Evolutionary conservation across 1,139 yeast genomes (phyloP).

Genomic region (Yamadazyma dushanensis): DNA sequence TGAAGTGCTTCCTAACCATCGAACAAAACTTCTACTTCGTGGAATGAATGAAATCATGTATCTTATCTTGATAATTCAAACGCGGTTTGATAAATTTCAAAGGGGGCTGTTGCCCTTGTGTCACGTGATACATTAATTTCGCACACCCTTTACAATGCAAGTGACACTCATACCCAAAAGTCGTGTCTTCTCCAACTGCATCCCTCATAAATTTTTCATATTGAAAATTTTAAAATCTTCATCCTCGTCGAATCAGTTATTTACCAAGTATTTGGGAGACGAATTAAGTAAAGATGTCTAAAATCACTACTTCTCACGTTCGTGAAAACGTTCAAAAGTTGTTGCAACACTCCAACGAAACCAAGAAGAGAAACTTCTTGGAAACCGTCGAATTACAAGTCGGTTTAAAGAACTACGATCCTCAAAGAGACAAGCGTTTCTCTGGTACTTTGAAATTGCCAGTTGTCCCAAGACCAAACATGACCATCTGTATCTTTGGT

Average conservation of each 20-base stretch:
- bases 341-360: constrained; percentile 85
- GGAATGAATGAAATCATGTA: neutral
- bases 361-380: constrained; percentile 99
- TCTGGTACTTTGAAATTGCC: constrained; percentile 99
- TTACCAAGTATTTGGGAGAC: constrained; percentile 73
- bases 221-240: constrained; percentile 9
- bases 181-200: constrained; percentile 1
- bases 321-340: constrained; percentile 96
- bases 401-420: constrained; percentile 99
- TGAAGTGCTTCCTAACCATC: neutral
- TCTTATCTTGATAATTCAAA: neutral
- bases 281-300: constrained; percentile 70
- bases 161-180: too few relatives aligned
- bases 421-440: constrained; percentile 99
- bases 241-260: constrained; percentile 54
- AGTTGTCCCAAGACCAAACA: constrained; percentile 99
- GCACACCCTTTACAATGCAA: too few relatives aligned
- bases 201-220: constrained; percentile 6
- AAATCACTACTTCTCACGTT: constrained; percentile 88
- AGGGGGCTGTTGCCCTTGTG: too few relatives aligned
- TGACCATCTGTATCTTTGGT: constrained; percentile 99
- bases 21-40: neutral
- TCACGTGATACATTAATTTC: too few relatives aligned
- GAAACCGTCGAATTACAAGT: constrained; percentile 99
- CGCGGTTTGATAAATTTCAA: too few relatives aligned